Percentiles rank a stretch among this genome's conserved stretches.
Evolutionary conservation across 2,329 filamentous ascomycete species (phyloP).

Genomic region (Sporothrix euskadiensis): DNA sequence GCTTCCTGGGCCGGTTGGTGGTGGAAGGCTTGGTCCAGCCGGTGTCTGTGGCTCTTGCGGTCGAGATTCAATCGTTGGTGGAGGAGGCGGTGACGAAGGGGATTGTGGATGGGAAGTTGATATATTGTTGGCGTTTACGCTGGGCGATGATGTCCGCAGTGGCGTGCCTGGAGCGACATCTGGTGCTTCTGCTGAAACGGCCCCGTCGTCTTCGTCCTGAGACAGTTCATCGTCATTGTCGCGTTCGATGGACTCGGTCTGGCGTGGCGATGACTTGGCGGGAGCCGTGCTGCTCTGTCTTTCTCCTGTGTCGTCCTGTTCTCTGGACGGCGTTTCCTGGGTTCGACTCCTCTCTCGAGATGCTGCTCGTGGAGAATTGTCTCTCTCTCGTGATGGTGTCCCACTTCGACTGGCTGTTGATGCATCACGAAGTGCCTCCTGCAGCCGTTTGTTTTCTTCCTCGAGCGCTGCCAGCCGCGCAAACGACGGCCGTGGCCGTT

Average conservation of each 20-base stretch:
- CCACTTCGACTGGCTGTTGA: constrained; percentile 36
- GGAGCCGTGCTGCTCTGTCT: neutral
- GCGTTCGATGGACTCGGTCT: neutral
- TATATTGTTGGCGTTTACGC: neutral
- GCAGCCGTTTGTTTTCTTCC: constrained; percentile 30
- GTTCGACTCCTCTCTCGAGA: neutral
- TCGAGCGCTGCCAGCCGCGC: neutral
- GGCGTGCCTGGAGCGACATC: neutral
- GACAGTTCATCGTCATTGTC: constrained; percentile 9
- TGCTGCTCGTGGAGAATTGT: neutral
- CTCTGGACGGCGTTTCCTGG: neutral
- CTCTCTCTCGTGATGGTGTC: constrained; percentile 19
- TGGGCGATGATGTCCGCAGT: neutral
- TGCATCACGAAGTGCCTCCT: constrained; percentile 7
- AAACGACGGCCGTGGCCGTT: constrained; percentile 14
- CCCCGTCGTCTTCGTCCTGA: neutral
- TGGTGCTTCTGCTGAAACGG: neutral
- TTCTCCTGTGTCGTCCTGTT: neutral
- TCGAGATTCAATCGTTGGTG: constrained; percentile 26
- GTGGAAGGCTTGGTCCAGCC: neutral
- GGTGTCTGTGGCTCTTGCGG: neutral
- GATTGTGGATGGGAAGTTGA: neutral
- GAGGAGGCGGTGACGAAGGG: constrained; percentile 38
- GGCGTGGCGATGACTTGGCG: neutral
- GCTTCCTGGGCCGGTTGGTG: neutral